phyloP scores from a whole-genome alignment of 2,329 filamentous ascomycete genomes.

The Apiospora phragmitis region DNA sequence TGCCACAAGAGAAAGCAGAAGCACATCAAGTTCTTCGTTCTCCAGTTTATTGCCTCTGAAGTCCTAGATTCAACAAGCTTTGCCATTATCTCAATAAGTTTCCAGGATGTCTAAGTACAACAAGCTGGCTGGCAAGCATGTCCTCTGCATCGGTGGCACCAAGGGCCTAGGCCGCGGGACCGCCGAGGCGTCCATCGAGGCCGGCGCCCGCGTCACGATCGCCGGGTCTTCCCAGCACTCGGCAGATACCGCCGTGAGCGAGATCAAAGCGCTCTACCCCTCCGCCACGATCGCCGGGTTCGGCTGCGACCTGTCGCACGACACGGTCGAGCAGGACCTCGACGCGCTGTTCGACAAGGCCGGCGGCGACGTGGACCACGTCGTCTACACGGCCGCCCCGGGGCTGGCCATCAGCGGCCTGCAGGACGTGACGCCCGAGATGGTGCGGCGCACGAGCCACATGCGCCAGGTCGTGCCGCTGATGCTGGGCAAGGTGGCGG shows the following conservation, averaged over 20 bases:
- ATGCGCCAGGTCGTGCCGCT: constrained; percentile 35
- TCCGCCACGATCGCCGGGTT: constrained; percentile 18
- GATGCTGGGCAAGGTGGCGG: constrained; percentile 34
- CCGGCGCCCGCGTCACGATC: constrained; percentile 26
- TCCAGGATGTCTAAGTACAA: constrained; percentile 30
- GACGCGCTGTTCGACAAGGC: constrained; percentile 21
- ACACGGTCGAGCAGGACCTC: constrained; percentile 25
- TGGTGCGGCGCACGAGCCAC: constrained; percentile 25
- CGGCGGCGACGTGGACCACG: constrained; percentile 26
- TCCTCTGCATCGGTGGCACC: constrained; percentile 31
- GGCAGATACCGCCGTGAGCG: constrained; percentile 22
- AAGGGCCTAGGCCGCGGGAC: constrained; percentile 30
- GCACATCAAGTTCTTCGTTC: too few species aligned
- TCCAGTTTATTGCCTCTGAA: not conserved
- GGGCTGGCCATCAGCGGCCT: constrained; percentile 21
- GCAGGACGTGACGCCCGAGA: constrained; percentile 26
- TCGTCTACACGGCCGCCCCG: constrained; percentile 33
- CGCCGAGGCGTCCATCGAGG: constrained; percentile 26
- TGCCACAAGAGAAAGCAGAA: not conserved
- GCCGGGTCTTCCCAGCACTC: constrained; percentile 22
- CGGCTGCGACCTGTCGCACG: constrained; percentile 23
- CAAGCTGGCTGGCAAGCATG: constrained; percentile 31
- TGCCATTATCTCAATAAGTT: too few species aligned
- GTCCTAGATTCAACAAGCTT: not conserved
- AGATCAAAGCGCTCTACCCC: constrained; percentile 22